phyloP scores from a whole-genome alignment of 345 rosid species.

The Toxicodendron radicans region DNA sequence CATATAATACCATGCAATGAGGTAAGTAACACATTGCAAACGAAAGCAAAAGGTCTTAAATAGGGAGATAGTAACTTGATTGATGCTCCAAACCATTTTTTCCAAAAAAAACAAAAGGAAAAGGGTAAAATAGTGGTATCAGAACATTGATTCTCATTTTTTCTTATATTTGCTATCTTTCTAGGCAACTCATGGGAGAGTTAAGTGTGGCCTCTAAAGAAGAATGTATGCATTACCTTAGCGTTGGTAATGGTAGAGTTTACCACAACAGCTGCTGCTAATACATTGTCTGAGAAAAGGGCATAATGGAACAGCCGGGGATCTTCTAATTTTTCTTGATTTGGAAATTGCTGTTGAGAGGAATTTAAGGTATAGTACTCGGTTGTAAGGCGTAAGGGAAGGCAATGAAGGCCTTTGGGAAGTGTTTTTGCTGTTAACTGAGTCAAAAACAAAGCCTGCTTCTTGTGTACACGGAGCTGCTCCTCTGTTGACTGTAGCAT shows the following conservation, averaged over 20 bases:
- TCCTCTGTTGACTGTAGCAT: slow-evolving; percentile 97
- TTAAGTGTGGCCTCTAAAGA: not conserved
- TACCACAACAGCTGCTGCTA: slow-evolving; percentile 93
- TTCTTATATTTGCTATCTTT: not conserved
- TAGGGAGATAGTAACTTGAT: slow-evolving; percentile 3
- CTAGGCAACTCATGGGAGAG: slow-evolving; percentile 9
- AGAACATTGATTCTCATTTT: not conserved
- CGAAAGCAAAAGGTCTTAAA: not conserved
- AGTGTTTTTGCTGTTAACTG: slow-evolving; percentile 95
- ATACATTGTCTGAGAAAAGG: slow-evolving; percentile 87
- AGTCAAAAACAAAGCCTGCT: slow-evolving; percentile 89
- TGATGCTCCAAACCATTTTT: not conserved
- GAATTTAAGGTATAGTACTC: slow-evolving; percentile 69
- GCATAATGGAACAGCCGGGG: slow-evolving; percentile 77
- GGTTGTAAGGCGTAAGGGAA: slow-evolving; percentile 86
- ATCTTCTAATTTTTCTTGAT: slow-evolving; percentile 77
- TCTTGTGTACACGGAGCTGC: slow-evolving; percentile 92
- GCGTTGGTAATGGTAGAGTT: slow-evolving; percentile 82
- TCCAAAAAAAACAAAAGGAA: slow-evolving; percentile 6
- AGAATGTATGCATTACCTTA: slow-evolving; percentile 51
- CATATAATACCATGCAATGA: slow-evolving; percentile 27
- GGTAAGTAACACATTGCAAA: slow-evolving; percentile 22
- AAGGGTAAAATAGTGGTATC: not conserved
- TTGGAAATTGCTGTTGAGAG: slow-evolving; percentile 64
- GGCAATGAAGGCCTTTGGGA: slow-evolving; percentile 98